Evolutionary conservation across 352 stramenopile genomes (phyloP).

Genomic region (Phytopythium delawarense): DNA sequence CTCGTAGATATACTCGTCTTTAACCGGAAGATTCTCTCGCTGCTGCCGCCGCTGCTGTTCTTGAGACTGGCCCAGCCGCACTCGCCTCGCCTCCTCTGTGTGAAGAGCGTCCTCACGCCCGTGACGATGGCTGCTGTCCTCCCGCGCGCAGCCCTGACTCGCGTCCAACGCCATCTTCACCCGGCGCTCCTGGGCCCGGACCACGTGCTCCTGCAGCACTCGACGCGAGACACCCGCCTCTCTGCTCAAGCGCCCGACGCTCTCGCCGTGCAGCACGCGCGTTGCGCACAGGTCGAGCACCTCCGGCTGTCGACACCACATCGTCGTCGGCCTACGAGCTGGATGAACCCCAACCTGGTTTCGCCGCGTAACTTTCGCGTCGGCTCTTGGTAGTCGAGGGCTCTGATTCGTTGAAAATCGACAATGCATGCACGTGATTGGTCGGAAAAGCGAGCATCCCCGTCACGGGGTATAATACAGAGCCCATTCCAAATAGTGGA

Average conservation of each 20-base stretch:
- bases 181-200: neutral
- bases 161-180: neutral
- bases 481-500: no score
- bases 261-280: neutral
- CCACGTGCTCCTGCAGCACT: neutral
- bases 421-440: no score
- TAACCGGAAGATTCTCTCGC: neutral
- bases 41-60: neutral
- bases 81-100: neutral
- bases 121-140: neutral
- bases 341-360: no score
- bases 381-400: no score
- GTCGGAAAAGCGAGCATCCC: no score
- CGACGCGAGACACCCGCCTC: neutral
- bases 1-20: slow-evolving; percentile 1
- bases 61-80: neutral
- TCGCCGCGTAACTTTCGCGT: no score
- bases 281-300: neutral
- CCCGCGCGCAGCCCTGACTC: neutral
- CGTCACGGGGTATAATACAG: no score
- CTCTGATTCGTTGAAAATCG: no score
- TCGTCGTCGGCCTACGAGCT: neutral
- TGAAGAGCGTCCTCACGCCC: neutral
- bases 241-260: neutral
- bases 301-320: neutral